phyloP scores from a whole-genome alignment of 2,329 filamentous ascomycete genomes.

The Neofusicoccum umdonicola region DNA sequence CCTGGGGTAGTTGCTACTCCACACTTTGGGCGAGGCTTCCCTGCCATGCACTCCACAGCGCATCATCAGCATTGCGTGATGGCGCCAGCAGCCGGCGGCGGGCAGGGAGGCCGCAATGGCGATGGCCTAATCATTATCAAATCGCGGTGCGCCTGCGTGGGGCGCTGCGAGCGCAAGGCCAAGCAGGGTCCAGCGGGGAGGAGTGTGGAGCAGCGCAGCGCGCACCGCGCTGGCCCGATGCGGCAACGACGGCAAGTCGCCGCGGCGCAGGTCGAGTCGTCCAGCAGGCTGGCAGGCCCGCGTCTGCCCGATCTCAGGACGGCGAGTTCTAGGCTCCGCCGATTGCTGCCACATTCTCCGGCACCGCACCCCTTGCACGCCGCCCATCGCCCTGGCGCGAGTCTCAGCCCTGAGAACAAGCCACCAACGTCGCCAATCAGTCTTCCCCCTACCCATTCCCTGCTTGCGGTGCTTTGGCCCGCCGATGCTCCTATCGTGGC shows the following conservation, averaged over 20 bases:
- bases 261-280: too few relatives aligned
- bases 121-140: neutral
- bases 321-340: neutral
- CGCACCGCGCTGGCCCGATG: neutral
- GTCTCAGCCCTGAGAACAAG: neutral
- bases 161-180: too few relatives aligned
- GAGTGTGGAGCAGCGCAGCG: too few relatives aligned
- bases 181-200: neutral
- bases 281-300: too few relatives aligned
- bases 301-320: neutral
- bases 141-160: neutral
- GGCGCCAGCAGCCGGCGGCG: neutral
- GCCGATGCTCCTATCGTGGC: neutral
- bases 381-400: neutral
- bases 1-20: conserved; percentile 2
- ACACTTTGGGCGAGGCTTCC: neutral
- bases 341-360: neutral
- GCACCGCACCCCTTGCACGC: too few relatives aligned
- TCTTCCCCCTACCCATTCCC: neutral
- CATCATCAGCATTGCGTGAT: neutral
- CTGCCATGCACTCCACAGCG: conserved; percentile 3
- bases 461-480: neutral
- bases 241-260: neutral
- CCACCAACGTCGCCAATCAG: neutral
- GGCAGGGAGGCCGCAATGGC: neutral